These are phyloP conservation scores for Cylindrotheca fusiformis DNA, from an alignment of 108 stramenopile genomes.

Conservation along the genomic window DNA sequence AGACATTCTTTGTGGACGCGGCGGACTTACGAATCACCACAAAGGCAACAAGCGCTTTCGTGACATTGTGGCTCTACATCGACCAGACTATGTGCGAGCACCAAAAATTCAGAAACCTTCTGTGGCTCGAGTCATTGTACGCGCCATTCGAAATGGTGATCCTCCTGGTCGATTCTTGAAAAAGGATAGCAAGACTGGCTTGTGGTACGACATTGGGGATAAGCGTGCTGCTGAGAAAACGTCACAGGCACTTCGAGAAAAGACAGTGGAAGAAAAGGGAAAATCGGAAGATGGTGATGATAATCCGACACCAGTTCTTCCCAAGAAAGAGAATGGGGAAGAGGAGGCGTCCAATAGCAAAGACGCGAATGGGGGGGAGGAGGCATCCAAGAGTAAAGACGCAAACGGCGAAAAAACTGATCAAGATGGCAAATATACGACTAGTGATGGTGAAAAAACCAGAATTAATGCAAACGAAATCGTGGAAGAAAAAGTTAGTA, in stretches of 20 bases:
- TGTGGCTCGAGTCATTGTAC: conserved; percentile 72
- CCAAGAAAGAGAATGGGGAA: not conserved
- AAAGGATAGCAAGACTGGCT: conserved; percentile 61
- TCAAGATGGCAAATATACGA: no score
- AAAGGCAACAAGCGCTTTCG: conserved; percentile 81
- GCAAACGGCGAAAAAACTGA: no score
- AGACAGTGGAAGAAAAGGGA: conserved; percentile 21
- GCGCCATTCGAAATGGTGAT: conserved; percentile 77
- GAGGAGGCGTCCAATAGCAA: not conserved
- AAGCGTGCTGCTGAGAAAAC: conserved; percentile 61
- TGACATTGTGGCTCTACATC: conserved; percentile 75
- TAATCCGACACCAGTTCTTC: conserved; percentile 12
- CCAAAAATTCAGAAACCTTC: conserved; percentile 81
- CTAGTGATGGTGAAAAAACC: no score
- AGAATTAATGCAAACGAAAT: no score
- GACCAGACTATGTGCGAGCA: conserved; percentile 68
- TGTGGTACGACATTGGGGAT: conserved; percentile 84
- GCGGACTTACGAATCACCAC: conserved; percentile 81
- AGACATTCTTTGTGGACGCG: conserved; percentile 58
- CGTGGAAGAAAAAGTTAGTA: no score
- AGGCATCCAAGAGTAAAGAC: not conserved
- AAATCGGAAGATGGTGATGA: not conserved
- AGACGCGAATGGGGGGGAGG: not conserved
- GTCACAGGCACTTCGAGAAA: conserved; percentile 19
- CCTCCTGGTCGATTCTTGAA: conserved; percentile 85